Base-by-base conservation (phyloP, 2,329 filamentous ascomycete genomes). In the Cercospora sp. region DNA sequence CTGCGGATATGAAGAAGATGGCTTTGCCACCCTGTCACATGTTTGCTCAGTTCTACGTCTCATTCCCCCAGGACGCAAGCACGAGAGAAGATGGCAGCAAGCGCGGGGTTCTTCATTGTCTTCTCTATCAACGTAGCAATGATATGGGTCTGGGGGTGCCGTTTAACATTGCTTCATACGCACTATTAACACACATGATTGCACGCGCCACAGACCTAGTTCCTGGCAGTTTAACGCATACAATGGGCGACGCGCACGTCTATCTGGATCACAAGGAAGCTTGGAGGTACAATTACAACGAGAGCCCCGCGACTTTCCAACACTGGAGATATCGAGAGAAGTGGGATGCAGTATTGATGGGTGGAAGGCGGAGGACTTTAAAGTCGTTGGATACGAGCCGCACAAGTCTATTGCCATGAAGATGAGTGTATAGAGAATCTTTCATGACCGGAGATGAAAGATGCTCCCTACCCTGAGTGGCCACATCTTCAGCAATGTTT, bases 161-260 rank as follows among this genome's bases (percentile, higher is more conserved):
- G 0, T 99, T 99, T 84, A 99, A 99, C 79, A 98, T 99, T 75
- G 95, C 94, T 0, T 92, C 88, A 71, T 99, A 99, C 81, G 93
- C 95, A 37, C 84, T 99, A 66, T 84, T 99, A 49, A 97, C 94
- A 51, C 94, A 98, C 80, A 98, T 99, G 91, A 83, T 99, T 58
- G 94, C 95, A 0, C 90, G 94, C 77, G 93, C 91, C 10, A 93
- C 91, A 77, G 90, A 94, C 73, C 81, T 99, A 65, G 87, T 92
- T 0, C 93, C 95, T 0, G 95, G 94, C 0, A 94, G 88, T 62
- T 85, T 99, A 70, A 95, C 93, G 45, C 95, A 98, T 80, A 93
- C 93, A 60, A 97, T 99, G 93, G 95, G 95, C 13, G 95, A 99
- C 80, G 93, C 94, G n/a, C 95, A 99, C 80, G 90, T 99, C 1